phyloP scores from a whole-genome alignment of 345 rosid genomes.

The Eucalyptus erythrocorys region DNA sequence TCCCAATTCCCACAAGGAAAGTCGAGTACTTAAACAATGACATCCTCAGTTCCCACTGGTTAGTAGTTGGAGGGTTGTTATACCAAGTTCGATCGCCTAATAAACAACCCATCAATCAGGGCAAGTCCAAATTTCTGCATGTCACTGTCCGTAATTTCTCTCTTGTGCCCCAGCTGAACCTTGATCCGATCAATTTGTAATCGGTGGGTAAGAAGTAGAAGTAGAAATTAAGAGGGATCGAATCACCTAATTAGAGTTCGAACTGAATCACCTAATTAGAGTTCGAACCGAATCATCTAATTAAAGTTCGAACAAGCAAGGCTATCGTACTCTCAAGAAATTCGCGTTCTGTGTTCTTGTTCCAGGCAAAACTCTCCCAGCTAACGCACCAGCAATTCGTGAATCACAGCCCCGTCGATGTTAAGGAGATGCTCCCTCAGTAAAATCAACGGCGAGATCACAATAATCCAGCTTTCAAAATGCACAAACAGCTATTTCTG shows the following conservation, averaged over 20 bases:
- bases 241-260: not conserved
- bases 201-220: not conserved
- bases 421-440: not conserved
- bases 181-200: not conserved
- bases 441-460: not conserved
- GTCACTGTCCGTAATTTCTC: not conserved
- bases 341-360: rapidly evolving
- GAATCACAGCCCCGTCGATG: rapidly evolving
- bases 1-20: not conserved
- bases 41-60: conserved; percentile 3
- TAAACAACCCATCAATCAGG: conserved; percentile 1
- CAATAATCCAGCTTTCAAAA: not conserved
- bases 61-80: conserved; percentile 43
- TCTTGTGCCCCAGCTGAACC: not conserved
- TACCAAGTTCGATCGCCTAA: conserved; percentile 12
- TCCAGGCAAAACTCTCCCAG: not conserved
- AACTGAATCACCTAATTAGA: not conserved
- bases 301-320: not conserved
- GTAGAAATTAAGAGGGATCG: not conserved
- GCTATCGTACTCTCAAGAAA: not conserved
- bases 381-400: not conserved
- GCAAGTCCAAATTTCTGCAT: not conserved
- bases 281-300: not conserved
- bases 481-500: not conserved
- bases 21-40: not conserved